Evolutionary conservation across 2,329 filamentous ascomycete genomes (phyloP).

Genomic region (Aureobasidium uvarum): DNA sequence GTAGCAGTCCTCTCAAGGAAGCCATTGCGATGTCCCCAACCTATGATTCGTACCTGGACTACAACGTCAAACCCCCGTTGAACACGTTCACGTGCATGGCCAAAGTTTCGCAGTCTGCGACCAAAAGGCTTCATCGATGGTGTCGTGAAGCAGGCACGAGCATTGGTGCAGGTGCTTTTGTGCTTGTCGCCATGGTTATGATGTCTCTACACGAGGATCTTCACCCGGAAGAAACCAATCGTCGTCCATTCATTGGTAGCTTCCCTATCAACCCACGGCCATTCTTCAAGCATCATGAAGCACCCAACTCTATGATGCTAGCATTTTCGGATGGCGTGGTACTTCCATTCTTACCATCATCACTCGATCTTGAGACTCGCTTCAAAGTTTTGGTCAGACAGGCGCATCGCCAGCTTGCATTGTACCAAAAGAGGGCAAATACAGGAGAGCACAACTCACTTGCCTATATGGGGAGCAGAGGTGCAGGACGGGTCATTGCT

Average conservation of each 20-base stretch:
- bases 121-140: conserved; percentile 41
- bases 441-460: conserved; percentile 30
- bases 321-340: conserved; percentile 50
- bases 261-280: conserved; percentile 50
- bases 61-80: conserved; percentile 41
- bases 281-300: conserved; percentile 42
- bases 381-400: conserved; percentile 43
- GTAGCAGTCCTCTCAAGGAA: conserved; percentile 27
- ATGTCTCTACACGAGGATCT: conserved; percentile 45
- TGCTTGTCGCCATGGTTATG: conserved; percentile 48
- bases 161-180: conserved; percentile 49
- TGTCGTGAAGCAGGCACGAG: conserved; percentile 42
- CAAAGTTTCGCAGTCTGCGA: conserved; percentile 37
- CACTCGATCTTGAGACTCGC: conserved; percentile 40
- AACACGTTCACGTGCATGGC: conserved; percentile 39
- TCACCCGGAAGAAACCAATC: conserved; percentile 35
- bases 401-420: conserved; percentile 45
- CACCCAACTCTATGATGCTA: conserved; percentile 48
- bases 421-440: conserved; percentile 47
- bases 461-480: conserved; percentile 39
- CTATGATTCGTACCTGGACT: conserved; percentile 43
- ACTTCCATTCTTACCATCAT: conserved; percentile 44
- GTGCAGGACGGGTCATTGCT: conserved; percentile 44
- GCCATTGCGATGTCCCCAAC: conserved; percentile 34
- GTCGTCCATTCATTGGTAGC: conserved; percentile 45